Conservation (phyloP, 2,329 filamentous ascomycete species). For the Fusarium sp. region DNA sequence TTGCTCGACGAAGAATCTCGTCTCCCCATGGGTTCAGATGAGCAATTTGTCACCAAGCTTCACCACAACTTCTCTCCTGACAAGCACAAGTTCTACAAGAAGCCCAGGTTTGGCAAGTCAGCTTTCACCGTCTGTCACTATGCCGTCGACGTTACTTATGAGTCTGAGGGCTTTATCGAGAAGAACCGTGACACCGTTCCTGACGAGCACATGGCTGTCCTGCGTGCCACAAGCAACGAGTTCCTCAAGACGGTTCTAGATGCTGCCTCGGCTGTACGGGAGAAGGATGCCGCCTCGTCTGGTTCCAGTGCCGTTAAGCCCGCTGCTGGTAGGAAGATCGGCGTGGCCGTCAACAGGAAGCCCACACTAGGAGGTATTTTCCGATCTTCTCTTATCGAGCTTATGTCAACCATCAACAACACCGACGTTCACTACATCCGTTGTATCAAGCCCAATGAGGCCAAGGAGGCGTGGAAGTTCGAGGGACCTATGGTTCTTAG, state of each 20-base stretch:
- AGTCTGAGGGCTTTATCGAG: slow-evolving; percentile 98
- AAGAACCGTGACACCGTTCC: slow-evolving; percentile 99
- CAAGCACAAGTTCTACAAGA: slow-evolving; percentile 98
- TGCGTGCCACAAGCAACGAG: slow-evolving; percentile 82
- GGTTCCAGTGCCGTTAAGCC: slow-evolving; percentile 80
- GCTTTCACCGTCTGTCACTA: slow-evolving; percentile 99
- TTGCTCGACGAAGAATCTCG: slow-evolving; percentile 96
- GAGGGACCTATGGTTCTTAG: slow-evolving; percentile 99
- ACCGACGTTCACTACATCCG: slow-evolving; percentile 99
- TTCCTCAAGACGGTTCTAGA: slow-evolving; percentile 89
- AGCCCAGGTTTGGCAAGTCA: slow-evolving; percentile 96
- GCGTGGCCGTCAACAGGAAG: slow-evolving; percentile 93
- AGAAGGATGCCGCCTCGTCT: slow-evolving; percentile 80
- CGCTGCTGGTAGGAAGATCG: slow-evolving; percentile 84
- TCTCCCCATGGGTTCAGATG: slow-evolving; percentile 95
- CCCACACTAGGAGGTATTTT: slow-evolving; percentile 98
- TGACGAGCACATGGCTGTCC: slow-evolving; percentile 95
- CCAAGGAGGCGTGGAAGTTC: slow-evolving; percentile 96
- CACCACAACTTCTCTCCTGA: slow-evolving; percentile 91
- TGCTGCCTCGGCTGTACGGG: slow-evolving; percentile 85
- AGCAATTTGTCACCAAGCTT: slow-evolving; percentile 95
- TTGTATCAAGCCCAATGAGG: slow-evolving; percentile 99
- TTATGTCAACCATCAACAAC: slow-evolving; percentile 97
- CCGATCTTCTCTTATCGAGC: slow-evolving; percentile 96
- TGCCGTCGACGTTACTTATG: slow-evolving; percentile 96